Evolutionary conservation across 2,329 filamentous ascomycete genomes (phyloP).

Genomic region (Aspergillus texensis): DNA sequence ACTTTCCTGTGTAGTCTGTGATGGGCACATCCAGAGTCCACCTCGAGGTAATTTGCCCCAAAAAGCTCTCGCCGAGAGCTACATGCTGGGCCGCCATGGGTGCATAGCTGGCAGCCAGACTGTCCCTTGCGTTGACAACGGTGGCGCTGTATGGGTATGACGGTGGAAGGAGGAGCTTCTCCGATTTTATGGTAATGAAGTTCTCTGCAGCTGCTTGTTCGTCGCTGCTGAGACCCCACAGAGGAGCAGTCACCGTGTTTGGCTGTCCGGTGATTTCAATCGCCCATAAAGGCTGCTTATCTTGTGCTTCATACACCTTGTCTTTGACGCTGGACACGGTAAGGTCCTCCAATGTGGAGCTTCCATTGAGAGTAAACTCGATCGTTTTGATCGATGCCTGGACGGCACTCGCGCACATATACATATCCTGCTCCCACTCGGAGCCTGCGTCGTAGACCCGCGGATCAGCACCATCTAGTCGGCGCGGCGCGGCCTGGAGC

Average conservation of each 20-base stretch:
- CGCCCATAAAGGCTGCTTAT: slow-evolving; percentile 40
- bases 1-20: slow-evolving; percentile 39
- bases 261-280: slow-evolving; percentile 35
- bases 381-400: slow-evolving; percentile 52
- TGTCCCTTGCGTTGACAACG: not conserved
- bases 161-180: slow-evolving; percentile 35
- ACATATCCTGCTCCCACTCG: slow-evolving; percentile 48
- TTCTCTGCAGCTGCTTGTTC: slow-evolving; percentile 20
- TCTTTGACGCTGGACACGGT: slow-evolving; percentile 35
- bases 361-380: slow-evolving; percentile 46
- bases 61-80: slow-evolving; percentile 39
- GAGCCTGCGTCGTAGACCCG: slow-evolving; percentile 19
- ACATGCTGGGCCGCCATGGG: slow-evolving; percentile 26
- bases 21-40: slow-evolving; percentile 10
- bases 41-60: slow-evolving; percentile 25
- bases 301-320: too few species aligned
- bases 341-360: slow-evolving; percentile 39
- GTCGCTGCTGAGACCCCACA: slow-evolving; percentile 48
- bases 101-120: slow-evolving; percentile 3
- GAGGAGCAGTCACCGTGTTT: slow-evolving; percentile 28
- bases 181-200: slow-evolving; percentile 38
- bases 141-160: slow-evolving; percentile 19
- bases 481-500: too few species aligned
- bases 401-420: slow-evolving; percentile 47
- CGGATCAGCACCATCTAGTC: too few species aligned